A percentile compares a stretch with the other conserved stretches of the same genome.
These are phyloP conservation scores for Hapsidospora chrysogenum DNA, from an alignment of 495 filamentous ascomycete species.

Conservation along the genomic window DNA sequence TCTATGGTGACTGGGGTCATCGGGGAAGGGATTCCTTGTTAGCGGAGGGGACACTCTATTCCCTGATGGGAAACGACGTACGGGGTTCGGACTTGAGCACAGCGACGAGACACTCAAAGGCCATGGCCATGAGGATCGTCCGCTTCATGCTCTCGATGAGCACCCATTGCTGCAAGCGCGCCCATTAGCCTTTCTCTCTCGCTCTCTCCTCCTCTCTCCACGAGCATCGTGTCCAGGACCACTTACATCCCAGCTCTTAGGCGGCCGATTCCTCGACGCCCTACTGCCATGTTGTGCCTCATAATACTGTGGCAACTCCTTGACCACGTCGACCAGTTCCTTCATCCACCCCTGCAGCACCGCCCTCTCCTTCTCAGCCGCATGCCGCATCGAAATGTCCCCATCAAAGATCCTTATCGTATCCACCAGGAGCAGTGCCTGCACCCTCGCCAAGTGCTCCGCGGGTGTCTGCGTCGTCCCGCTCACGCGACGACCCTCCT, in stretches of 20 bases:
- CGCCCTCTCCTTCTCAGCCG: slow-evolving; percentile 15
- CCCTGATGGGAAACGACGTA: slow-evolving; percentile 1
- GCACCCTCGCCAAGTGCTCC: slow-evolving; percentile 17
- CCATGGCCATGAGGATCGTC: slow-evolving; percentile 8
- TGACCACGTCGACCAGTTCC: slow-evolving; percentile 1
- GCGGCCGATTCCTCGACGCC: slow-evolving; percentile 5
- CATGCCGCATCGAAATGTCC: slow-evolving; percentile 13
- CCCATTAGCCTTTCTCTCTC: too few species aligned
- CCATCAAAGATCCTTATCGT: slow-evolving; percentile 21
- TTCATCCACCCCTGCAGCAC: slow-evolving; percentile 1
- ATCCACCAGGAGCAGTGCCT: slow-evolving; percentile 18
- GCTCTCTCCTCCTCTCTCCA: too few species aligned
- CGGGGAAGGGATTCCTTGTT: too few species aligned
- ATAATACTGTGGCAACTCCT: neutral
- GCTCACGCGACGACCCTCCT: slow-evolving; percentile 2
- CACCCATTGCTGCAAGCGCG: slow-evolving; percentile 10
- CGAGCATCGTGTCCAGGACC: too few species aligned
- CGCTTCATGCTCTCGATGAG: slow-evolving; percentile 11
- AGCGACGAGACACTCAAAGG: slow-evolving; percentile 5
- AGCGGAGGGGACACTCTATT: too few species aligned
- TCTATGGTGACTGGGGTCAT: slow-evolving; percentile 5
- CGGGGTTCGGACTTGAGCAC: slow-evolving; percentile 6
- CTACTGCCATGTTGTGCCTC: too few species aligned
- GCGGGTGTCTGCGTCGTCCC: slow-evolving; percentile 6
- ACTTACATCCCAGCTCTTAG: slow-evolving; percentile 12